A percentile compares a stretch with the other conserved stretches of the same genome.
These are phyloP conservation scores for Neobulgaria alba DNA, from an alignment of 2,329 filamentous ascomycete genomes.

Conservation along the genomic window DNA sequence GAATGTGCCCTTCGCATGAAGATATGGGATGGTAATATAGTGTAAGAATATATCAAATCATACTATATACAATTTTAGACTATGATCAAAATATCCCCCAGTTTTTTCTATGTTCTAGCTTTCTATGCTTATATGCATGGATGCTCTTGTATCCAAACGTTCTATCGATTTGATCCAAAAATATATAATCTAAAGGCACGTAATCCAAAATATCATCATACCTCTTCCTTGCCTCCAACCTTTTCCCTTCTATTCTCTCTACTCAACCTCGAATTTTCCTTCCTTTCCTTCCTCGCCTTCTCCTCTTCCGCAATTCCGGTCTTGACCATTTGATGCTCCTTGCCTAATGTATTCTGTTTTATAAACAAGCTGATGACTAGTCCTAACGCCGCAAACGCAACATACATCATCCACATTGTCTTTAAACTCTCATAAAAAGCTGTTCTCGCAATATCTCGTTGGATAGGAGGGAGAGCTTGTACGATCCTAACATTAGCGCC, in stretches of 20 bases:
- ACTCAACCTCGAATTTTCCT: constrained; percentile 9
- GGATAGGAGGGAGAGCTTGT: constrained; percentile 12
- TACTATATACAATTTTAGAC: not conserved
- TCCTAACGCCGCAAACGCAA: constrained; percentile 24
- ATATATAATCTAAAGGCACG: not conserved
- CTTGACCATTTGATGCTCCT: constrained; percentile 42
- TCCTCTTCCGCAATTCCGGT: constrained; percentile 33
- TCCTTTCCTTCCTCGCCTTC: constrained; percentile 13
- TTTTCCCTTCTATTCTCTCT: constrained; percentile 11
- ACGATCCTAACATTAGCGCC: constrained; percentile 24
- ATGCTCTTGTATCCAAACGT: not conserved
- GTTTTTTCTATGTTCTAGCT: not conserved
- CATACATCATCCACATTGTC: constrained; percentile 27
- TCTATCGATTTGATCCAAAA: not conserved
- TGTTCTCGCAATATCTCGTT: constrained; percentile 16
- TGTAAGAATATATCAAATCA: not conserved
- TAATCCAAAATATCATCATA: constrained; percentile 1
- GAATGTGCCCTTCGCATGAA: not conserved
- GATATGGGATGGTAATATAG: not conserved
- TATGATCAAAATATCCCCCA: not conserved
- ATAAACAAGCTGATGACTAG: constrained; percentile 37
- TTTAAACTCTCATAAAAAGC: constrained; percentile 21
- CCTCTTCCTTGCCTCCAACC: constrained; percentile 3
- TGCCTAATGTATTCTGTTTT: constrained; percentile 35
- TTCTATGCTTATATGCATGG: not conserved